A percentile compares a stretch with the other conserved stretches of the same genome.
Evolutionary conservation across 129 eudicot genomes (phyloP).

Genomic region (Lonicera japonica): DNA sequence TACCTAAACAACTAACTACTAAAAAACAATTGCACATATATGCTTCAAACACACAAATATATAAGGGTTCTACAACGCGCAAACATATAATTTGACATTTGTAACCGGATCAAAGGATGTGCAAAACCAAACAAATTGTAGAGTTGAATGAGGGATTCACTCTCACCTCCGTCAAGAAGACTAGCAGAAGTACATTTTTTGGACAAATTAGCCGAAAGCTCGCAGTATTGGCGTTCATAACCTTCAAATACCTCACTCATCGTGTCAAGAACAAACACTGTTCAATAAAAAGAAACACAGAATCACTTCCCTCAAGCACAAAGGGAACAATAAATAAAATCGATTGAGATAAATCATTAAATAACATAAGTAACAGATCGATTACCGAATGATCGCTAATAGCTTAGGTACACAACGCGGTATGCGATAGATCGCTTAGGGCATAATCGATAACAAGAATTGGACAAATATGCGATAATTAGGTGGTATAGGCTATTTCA

Average conservation of each 20-base stretch:
- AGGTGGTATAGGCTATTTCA: background rate
- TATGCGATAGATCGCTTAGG: background rate
- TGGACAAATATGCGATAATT: background rate
- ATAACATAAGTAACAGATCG: background rate
- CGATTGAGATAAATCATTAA: background rate
- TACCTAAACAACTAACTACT: too few relatives aligned
- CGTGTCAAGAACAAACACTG: slow-evolving; percentile 5
- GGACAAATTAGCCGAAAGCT: slow-evolving; percentile 57
- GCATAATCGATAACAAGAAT: background rate
- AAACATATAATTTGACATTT: too few relatives aligned
- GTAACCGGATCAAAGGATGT: too few relatives aligned
- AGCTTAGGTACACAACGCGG: background rate
- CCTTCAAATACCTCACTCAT: slow-evolving; percentile 61
- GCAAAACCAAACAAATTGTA: too few relatives aligned
- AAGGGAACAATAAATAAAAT: background rate
- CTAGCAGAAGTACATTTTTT: slow-evolving; percentile 47
- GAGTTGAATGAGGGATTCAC: slow-evolving; percentile 15
- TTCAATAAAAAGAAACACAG: background rate
- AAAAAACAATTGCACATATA: too few relatives aligned
- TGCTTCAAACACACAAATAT: too few relatives aligned
- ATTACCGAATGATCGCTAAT: background rate
- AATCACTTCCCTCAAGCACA: background rate
- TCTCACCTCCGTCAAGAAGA: slow-evolving; percentile 49
- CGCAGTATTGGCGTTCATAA: slow-evolving; percentile 70
- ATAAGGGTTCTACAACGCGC: too few relatives aligned